phyloP scores from a whole-genome alignment of 176 grass and related monocot species.

The Raddia distichophylla region DNA sequence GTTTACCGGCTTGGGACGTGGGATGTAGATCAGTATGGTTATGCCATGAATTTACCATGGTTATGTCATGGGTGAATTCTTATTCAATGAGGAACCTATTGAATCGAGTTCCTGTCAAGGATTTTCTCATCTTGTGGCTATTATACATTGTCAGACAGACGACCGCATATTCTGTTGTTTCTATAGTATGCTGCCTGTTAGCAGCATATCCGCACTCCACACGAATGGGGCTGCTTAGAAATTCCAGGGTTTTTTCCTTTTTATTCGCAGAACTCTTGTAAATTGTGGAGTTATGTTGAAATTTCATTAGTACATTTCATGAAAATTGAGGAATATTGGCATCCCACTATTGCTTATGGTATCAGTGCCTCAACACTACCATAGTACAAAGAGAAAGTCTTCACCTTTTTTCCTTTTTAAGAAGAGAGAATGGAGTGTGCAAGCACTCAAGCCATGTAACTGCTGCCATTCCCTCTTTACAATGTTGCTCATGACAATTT shows the following conservation, averaged over 20 bases:
- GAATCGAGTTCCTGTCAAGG: neutral
- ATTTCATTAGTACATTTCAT: neutral
- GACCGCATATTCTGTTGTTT: constrained; percentile 1
- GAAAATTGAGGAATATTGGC: constrained; percentile 14
- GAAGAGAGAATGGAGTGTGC: neutral
- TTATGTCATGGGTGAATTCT: neutral
- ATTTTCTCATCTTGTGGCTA: constrained; percentile 15
- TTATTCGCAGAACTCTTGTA: neutral
- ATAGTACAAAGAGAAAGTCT: neutral
- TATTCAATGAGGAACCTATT: neutral
- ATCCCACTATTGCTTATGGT: constrained; percentile 19
- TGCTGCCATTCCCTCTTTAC: neutral
- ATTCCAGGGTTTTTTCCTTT: constrained; percentile 1
- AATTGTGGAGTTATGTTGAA: neutral
- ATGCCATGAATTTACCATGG: neutral
- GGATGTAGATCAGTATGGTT: constrained; percentile 29
- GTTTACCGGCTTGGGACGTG: neutral
- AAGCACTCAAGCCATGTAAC: constrained; percentile 1
- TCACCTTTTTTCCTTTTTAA: neutral
- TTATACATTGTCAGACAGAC: neutral
- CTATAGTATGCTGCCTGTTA: neutral
- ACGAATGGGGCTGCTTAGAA: neutral
- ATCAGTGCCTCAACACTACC: constrained; percentile 5
- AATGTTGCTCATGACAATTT: neutral
- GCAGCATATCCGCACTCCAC: neutral